phyloP scores from a whole-genome alignment of 2,329 filamentous ascomycete genomes.

The Chaetothyriales sp. region DNA sequence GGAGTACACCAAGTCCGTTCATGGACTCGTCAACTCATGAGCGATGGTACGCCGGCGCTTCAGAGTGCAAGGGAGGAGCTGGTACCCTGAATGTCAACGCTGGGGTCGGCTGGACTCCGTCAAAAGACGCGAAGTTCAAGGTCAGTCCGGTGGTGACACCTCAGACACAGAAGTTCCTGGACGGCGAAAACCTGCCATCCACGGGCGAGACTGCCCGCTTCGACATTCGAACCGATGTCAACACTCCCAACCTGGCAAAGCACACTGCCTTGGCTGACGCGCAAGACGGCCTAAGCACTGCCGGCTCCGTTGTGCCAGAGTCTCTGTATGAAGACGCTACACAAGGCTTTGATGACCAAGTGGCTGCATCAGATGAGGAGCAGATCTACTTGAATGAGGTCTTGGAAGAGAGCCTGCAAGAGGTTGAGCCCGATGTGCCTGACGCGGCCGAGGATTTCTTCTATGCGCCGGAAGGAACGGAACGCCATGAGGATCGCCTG shows the following conservation, averaged over 20 bases:
- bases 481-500: constrained; percentile 80
- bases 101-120: constrained; percentile 21
- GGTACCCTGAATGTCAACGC: constrained; percentile 24
- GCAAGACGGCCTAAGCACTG: neutral
- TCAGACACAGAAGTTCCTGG: constrained; percentile 7
- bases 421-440: constrained; percentile 23
- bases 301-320: constrained; percentile 15
- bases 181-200: constrained; percentile 7
- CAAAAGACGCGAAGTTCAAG: constrained; percentile 1
- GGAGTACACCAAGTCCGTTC: constrained; percentile 64
- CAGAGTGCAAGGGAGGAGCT: constrained; percentile 23
- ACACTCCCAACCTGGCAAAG: constrained; percentile 18
- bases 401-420: constrained; percentile 26
- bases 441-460: constrained; percentile 15
- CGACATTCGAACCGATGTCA: constrained; percentile 15
- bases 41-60: constrained; percentile 35
- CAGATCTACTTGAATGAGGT: constrained; percentile 40
- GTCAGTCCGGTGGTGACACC: constrained; percentile 9
- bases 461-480: constrained; percentile 33
- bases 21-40: constrained; percentile 48
- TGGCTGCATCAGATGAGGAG: constrained; percentile 20
- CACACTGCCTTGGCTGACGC: constrained; percentile 4
- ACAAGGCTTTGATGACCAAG: constrained; percentile 26
- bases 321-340: constrained; percentile 29
- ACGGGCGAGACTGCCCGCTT: constrained; percentile 10